phyloP scores from a whole-genome alignment of 139 green algal species.

The Chloropicon primus region DNA sequence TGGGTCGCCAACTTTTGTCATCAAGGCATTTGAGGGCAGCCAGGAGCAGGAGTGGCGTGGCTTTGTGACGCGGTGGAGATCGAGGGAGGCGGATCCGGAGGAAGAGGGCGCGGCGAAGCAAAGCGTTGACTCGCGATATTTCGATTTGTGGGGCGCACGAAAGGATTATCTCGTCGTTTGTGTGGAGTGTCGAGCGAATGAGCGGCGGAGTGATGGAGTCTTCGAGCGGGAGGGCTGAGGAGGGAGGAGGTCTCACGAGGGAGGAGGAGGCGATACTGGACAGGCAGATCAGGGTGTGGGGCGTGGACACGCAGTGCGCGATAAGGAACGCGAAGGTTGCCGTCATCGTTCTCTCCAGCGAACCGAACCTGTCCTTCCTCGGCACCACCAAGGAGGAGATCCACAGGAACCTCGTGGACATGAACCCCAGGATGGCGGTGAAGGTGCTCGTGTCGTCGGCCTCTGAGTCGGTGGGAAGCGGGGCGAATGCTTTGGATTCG shows the following conservation, averaged over 20 bases:
- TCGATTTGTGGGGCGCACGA: too few species aligned
- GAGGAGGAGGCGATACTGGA: conserved; percentile 69
- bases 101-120: too few species aligned
- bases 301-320: conserved; percentile 56
- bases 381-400: conserved; percentile 2
- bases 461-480: too few species aligned
- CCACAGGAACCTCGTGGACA: conserved; percentile 49
- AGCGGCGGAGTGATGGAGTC: neutral
- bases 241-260: conserved; percentile 31
- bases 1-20: too few species aligned
- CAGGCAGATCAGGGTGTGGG: conserved; percentile 76
- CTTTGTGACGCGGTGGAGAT: too few species aligned
- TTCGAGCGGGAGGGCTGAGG: neutral
- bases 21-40: too few species aligned
- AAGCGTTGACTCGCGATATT: too few species aligned
- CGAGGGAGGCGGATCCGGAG: too few species aligned
- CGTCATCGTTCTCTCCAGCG: neutral
- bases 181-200: neutral
- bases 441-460: neutral
- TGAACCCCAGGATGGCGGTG: conserved; percentile 76
- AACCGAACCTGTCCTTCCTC: neutral
- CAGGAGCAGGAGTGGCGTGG: too few species aligned
- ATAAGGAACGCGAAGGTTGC: neutral
- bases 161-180: too few species aligned
- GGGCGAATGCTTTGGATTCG: too few species aligned